Evolutionary conservation across 768 basidiomycete species (phyloP), one percentile per base, ranked within the genome.

Genomic region (Asterophora parasitica): DNA sequence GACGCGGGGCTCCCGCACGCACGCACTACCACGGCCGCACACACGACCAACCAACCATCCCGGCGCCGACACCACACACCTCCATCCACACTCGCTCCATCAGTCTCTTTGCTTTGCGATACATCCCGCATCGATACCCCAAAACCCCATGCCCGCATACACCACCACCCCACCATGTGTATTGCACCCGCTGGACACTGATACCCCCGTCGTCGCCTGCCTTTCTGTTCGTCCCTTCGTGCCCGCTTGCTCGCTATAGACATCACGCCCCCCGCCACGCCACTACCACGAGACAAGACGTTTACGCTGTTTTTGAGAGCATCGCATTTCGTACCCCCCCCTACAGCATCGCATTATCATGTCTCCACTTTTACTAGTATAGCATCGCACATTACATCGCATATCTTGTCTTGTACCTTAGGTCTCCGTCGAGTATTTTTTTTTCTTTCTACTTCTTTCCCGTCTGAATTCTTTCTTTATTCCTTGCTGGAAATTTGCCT

Each of bases 321-420:
- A 54, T 54, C 49, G 52, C 48, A 46, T 49, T 34, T 32, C 42
- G 40, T 16, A 30, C 28, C 6, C 28, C 5, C 10, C 10, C 28
- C 28, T n/a, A n/a, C n/a, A 54, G 53, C 53, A 30, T 30, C 6
- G 5, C 28, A 30, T 30, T 30, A 10, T 30, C 30, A 23, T 23
- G 23, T 23, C 23, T 23, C 23, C 6, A 23, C 23, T 23, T 23
- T 3, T 56, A 35, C 34, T 37, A n/a, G 19, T 4, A 26, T 7
- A 11, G 19, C 43, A 26, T 33, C 28, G 16, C 16, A 40, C 23
- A 27, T 42, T 31, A 83, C 81, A 81, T 80, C 79, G 78, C 78
- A 81, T 68, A 75, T 65, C 67, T 32, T 42, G 44, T 68, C 70
- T 58, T 56, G 55, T 60, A 60, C 48, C 51, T 62, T 59, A 58